Conservation (phyloP, 2,329 filamentous ascomycete genomes). For the Botrytis deweyae region DNA sequence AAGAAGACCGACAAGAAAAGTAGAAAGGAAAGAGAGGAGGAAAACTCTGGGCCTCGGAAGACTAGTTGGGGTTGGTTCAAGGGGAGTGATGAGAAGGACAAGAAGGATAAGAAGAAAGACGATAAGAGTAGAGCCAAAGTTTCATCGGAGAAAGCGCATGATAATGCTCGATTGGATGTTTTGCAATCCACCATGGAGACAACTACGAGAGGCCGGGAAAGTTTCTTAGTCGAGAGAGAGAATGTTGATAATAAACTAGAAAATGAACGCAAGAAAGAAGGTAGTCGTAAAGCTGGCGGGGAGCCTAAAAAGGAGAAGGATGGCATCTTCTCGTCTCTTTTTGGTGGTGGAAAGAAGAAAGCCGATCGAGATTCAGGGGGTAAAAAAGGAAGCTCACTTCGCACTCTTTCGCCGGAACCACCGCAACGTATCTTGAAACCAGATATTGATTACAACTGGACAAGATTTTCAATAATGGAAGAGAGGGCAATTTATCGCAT, state of each 20-base stretch:
- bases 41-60: slow-evolving; percentile 64
- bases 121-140: slow-evolving; percentile 62
- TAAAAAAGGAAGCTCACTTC: slow-evolving; percentile 70
- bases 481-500: slow-evolving; percentile 97
- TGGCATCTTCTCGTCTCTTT: slow-evolving; percentile 89
- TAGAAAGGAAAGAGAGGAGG: slow-evolving; percentile 60
- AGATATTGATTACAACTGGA: slow-evolving; percentile 95
- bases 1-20: slow-evolving; percentile 72
- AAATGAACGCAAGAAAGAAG: slow-evolving; percentile 81
- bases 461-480: slow-evolving; percentile 89
- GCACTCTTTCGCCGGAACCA: slow-evolving; percentile 80
- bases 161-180: slow-evolving; percentile 81
- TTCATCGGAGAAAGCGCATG: slow-evolving; percentile 60
- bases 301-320: slow-evolving; percentile 90
- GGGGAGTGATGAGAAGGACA: slow-evolving; percentile 71
- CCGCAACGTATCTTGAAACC: slow-evolving; percentile 70
- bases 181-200: slow-evolving; percentile 84
- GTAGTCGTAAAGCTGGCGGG: slow-evolving; percentile 65
- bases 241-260: slow-evolving; percentile 68
- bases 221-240: slow-evolving; percentile 78
- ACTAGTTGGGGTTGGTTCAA: slow-evolving; percentile 85
- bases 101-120: slow-evolving; percentile 64
- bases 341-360: slow-evolving; percentile 87
- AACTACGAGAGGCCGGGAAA: slow-evolving; percentile 70
- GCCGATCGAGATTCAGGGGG: slow-evolving; percentile 69